Percentiles rank a stretch among this genome's conserved stretches.
phyloP scores from a whole-genome alignment of 345 rosid species.

The Populus deltoides region DNA sequence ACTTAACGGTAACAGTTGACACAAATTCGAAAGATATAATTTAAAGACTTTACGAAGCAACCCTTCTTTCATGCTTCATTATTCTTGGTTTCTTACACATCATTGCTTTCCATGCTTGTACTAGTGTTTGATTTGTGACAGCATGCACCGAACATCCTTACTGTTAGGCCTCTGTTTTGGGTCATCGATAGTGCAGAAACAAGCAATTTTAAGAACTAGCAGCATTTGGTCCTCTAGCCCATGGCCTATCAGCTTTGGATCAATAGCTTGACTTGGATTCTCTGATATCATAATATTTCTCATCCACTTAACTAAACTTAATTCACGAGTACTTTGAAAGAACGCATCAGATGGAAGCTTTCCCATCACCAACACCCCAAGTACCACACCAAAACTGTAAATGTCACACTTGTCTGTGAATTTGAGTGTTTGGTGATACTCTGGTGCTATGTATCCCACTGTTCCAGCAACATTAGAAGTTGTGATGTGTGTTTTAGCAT shows the following conservation, averaged over 20 bases:
- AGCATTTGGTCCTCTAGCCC: constrained; percentile 78
- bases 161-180: constrained; percentile 87
- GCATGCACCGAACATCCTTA: constrained; percentile 71
- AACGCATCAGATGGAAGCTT: constrained; percentile 85
- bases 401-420: constrained; percentile 89
- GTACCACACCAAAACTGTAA: constrained; percentile 78
- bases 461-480: constrained; percentile 74
- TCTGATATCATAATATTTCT: constrained; percentile 62
- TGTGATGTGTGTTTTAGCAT: constrained; percentile 61
- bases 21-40: not conserved
- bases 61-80: not conserved
- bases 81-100: not conserved
- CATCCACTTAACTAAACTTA: constrained; percentile 79
- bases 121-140: constrained; percentile 52
- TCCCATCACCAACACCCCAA: constrained; percentile 70
- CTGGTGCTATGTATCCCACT: constrained; percentile 86
- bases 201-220: constrained; percentile 74
- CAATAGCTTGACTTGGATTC: constrained; percentile 62
- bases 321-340: constrained; percentile 66
- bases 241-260: constrained; percentile 49
- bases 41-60: not conserved
- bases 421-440: constrained; percentile 78
- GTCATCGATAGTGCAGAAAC: constrained; percentile 73
- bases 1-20: no score
- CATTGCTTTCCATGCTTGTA: not conserved